Evolutionary conservation across 2,329 filamentous ascomycete species (phyloP).

Genomic region (Colletotrichum sp.): DNA sequence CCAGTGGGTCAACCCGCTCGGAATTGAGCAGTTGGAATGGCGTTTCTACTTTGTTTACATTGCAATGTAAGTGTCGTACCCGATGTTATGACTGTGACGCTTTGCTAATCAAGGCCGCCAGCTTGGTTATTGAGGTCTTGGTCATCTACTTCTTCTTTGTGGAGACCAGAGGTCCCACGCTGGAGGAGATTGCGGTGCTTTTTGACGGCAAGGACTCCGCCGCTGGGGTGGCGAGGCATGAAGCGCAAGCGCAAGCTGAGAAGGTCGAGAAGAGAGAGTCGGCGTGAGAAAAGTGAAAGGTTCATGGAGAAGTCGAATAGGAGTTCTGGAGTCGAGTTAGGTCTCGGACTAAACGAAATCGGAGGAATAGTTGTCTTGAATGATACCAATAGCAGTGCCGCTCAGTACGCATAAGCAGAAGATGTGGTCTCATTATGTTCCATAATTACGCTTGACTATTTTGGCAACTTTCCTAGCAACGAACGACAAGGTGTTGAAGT

Average conservation of each 20-base stretch:
- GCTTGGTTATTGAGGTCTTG: conserved; percentile 33
- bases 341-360: not conserved
- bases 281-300: not conserved
- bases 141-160: conserved; percentile 45
- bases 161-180: conserved; percentile 58
- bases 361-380: not conserved
- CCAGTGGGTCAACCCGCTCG: conserved; percentile 45
- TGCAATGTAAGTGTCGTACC: conserved; percentile 21
- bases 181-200: conserved; percentile 46
- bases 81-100: rapidly evolving
- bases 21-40: conserved; percentile 44
- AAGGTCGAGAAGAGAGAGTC: not conserved
- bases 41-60: conserved; percentile 50
- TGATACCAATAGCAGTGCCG: not conserved
- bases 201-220: conserved; percentile 16
- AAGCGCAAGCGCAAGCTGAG: not conserved
- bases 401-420: not conserved
- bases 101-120: not conserved
- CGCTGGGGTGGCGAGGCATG: not conserved
- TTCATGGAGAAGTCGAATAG: not conserved
- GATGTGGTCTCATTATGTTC: not conserved
- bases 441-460: not conserved
- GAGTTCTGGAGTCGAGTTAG: not conserved
- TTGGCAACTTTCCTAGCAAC: not conserved
- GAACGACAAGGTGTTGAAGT: not conserved